Conservation (phyloP, 179 eudicot species). For the Actinidia arguta region DNA sequence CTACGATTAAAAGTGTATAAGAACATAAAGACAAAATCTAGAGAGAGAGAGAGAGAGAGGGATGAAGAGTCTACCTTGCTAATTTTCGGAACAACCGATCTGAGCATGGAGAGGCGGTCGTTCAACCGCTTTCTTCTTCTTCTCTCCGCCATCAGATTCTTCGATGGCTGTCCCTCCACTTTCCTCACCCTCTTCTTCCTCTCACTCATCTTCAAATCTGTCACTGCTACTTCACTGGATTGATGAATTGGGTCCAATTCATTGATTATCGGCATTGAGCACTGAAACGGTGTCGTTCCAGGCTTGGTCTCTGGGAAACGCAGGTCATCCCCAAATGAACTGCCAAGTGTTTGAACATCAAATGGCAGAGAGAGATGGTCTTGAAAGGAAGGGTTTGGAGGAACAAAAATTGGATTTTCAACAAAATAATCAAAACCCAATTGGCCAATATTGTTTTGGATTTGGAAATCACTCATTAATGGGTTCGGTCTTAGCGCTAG, state of each 20-base stretch:
- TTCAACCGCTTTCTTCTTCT: slow-evolving; percentile 81
- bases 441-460: slow-evolving; percentile 19
- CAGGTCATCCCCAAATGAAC: slow-evolving; percentile 24
- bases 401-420: slow-evolving; percentile 33
- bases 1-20: background rate
- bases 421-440: slow-evolving; percentile 37
- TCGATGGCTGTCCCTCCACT: slow-evolving; percentile 80
- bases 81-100: slow-evolving; percentile 98
- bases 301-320: slow-evolving; percentile 13
- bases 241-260: slow-evolving; percentile 39
- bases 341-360: slow-evolving; percentile 33
- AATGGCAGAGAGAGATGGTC: slow-evolving; percentile 30
- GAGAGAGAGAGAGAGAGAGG: no score
- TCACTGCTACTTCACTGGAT: slow-evolving; percentile 24
- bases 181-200: slow-evolving; percentile 50
- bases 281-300: slow-evolving; percentile 27
- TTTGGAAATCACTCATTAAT: slow-evolving; percentile 28
- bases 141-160: slow-evolving; percentile 95
- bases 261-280: slow-evolving; percentile 29
- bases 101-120: slow-evolving; percentile 89
- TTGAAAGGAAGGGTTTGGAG: slow-evolving; percentile 30
- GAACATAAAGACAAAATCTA: background rate
- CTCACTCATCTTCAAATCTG: slow-evolving; percentile 41
- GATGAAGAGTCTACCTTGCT: slow-evolving; percentile 64
- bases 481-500: slow-evolving; percentile 49